Base-by-base conservation (phyloP, 192 early-diverging fungal genomes). In the Diversispora epigaea region DNA sequence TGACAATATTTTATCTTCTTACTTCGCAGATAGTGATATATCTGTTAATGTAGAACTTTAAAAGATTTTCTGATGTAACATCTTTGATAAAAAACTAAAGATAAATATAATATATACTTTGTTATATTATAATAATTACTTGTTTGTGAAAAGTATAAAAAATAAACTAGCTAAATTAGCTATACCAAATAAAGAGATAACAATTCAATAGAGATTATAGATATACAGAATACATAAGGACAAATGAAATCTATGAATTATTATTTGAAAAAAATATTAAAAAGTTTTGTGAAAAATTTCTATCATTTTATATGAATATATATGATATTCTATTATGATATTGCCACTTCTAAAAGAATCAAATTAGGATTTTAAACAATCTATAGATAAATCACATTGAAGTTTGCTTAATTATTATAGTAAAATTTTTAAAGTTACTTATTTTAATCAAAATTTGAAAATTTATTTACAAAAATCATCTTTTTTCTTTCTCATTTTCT, bases 121-220 rank as follows among this genome's bases (percentile, higher is more conserved):
- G 3, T 19, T 65, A 2, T 65, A 19, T 21, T 65, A 65, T 65
- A 65, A 15, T 65, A 41, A 41, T 10, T 65, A 65, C 19, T 41
- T 65, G 17, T 4, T 4, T 14, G 40, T 41, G 44, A 6, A 46
- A n/a, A n/a, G 9, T n/a, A 44, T 12, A 17, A 17, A 0, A 12
- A 12, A 12, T 46, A 46, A 0, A 3, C 14, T 44, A 7, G 43
- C 21, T 0, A 43, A 65, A 46, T 41, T 65, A 44, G 44, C n/a
- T 32, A 65, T 65, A 11, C 63, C 63, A 65, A 65, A 65, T 15
- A 65, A 14, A 44, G 43, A 65, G 44, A 4, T 65, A 44, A 41
- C 63, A 44, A 4, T n/a, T 44, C 63, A 44, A 65, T 65, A 41
- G 43, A 65, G 41, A 4, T 3, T 44, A 17, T 65, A 41, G 63